A percentile compares a stretch with the other conserved stretches of the same genome.
These are phyloP conservation scores for Tripterygium wilfordii DNA, from an alignment of 177 flowering plant species.

Conservation along the genomic window DNA sequence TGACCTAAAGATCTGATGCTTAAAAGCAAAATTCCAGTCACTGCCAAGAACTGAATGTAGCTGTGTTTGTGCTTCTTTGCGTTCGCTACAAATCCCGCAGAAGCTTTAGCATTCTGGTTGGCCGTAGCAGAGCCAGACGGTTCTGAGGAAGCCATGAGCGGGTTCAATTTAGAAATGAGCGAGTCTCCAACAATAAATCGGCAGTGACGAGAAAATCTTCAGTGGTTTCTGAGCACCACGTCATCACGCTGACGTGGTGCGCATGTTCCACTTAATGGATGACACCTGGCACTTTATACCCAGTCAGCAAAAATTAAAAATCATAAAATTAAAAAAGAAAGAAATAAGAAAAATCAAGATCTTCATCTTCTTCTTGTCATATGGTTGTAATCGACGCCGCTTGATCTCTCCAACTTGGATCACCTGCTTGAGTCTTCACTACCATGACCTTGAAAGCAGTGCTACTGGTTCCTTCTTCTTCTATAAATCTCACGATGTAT, in stretches of 20 bases:
- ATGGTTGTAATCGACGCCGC: not conserved
- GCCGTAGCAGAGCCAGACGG: constrained; percentile 22
- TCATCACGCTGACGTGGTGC: too few species aligned
- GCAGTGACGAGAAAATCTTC: too few species aligned
- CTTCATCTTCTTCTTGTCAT: not conserved
- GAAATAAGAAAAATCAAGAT: not conserved
- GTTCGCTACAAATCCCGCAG: constrained; percentile 42
- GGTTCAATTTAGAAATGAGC: not conserved
- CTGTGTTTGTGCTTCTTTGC: constrained; percentile 57
- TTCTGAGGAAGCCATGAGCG: constrained; percentile 30
- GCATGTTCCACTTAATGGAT: not conserved
- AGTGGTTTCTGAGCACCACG: too few species aligned
- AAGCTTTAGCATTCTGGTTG: constrained; percentile 21
- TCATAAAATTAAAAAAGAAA: too few species aligned
- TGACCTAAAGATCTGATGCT: constrained; percentile 78
- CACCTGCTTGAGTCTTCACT: too few species aligned
- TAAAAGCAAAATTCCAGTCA: constrained; percentile 67
- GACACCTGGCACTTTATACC: too few species aligned
- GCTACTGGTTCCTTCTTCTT: too few species aligned
- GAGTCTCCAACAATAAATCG: too few species aligned
- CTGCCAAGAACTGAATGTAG: constrained; percentile 65
- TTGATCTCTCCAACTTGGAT: too few species aligned
- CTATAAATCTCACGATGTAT: too few species aligned
- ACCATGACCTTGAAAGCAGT: too few species aligned
- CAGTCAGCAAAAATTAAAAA: too few species aligned